These are phyloP conservation scores for Populus tomentosa DNA, from an alignment of 441 rosid species.

Conservation along the genomic window DNA sequence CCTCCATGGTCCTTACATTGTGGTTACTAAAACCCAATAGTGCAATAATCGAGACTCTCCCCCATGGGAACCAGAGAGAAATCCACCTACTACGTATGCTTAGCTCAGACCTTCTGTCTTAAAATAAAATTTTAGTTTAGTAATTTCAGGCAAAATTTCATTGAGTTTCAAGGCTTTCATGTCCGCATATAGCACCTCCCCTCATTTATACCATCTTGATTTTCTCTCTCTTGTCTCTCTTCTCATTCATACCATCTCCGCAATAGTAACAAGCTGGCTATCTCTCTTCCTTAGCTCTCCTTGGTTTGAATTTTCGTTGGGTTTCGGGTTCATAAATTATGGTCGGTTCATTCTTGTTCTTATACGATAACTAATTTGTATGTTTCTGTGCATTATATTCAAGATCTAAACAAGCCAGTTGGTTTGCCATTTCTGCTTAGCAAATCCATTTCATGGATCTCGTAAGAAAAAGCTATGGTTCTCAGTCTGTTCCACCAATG, in stretches of 20 bases:
- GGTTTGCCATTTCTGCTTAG: neutral
- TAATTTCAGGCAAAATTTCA: slow-evolving; percentile 2
- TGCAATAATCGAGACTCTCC: slow-evolving; percentile 22
- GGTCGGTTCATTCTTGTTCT: neutral
- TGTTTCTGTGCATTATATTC: slow-evolving; percentile 1
- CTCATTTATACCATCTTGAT: slow-evolving; percentile 27
- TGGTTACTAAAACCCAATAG: neutral
- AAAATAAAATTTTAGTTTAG: neutral
- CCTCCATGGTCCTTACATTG: neutral
- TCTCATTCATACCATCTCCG: too few species aligned
- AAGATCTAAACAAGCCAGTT: slow-evolving; percentile 25
- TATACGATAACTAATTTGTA: neutral
- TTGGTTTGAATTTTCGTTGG: neutral
- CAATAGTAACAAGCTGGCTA: neutral
- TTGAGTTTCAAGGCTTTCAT: slow-evolving; percentile 15
- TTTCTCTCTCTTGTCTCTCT: slow-evolving; percentile 21
- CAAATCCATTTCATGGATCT: slow-evolving; percentile 38
- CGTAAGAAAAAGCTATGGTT: slow-evolving; percentile 20
- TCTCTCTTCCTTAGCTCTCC: neutral
- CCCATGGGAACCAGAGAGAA: slow-evolving; percentile 18
- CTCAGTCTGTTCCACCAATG: slow-evolving; percentile 31
- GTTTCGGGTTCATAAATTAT: neutral
- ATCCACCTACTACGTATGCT: slow-evolving; percentile 26
- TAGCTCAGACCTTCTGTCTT: neutral
- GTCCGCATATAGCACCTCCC: slow-evolving; percentile 12